Base-by-base conservation (phyloP, 2,329 filamentous ascomycete genomes). In the Coccinonectria pachysandricola region DNA sequence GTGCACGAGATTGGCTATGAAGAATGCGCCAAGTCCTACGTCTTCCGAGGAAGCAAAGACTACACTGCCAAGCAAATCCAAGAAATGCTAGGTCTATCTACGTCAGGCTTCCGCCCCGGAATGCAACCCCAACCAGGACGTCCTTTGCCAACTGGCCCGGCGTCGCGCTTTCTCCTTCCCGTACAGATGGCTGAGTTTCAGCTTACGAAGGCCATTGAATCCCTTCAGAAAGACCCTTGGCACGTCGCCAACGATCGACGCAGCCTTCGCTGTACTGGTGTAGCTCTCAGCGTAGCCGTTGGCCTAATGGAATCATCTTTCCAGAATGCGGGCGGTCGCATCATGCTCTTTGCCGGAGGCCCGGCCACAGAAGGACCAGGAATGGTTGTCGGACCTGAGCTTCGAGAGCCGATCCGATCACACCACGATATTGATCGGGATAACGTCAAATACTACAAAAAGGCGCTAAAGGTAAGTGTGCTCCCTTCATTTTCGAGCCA, bases 371-470 rank as follows among this genome's bases (percentile, higher is more conserved):
- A 98, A 57, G 91, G 91, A 2, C 91, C 91, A 8, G 91, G 91
- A 35, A 86, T 94, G 72, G 91, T 98, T 16, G 91, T 98, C 51
- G 87, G 87, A 3, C 84, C 91, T 13, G 91, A 98, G 59, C 65
- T 98, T 40, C 81, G 88, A 54, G 91, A 98, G 54, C 86, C 92
- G 7, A 96, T 98, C 40, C 80, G 91, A 50, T 96, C 88, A 21
- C 91, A 98, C 60, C 91, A 98, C 58, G 91, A 98, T 49, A 98
- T 98, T 56, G 91, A 98, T 53, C 77, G 87, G 31, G 91, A 98
- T 57, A 95, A 95, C 54, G 93, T 94, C 62, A 98, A 98, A 59
- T 95, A 96, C 61, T 96, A 93, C 64, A 98, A 98, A 69, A 98
- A 98, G 62, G 91, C 91, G 12, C 60, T 95, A 26, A 98, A 96